A percentile compares a stretch with the other conserved stretches of the same genome.
phyloP scores from a whole-genome alignment of 768 basidiomycete genomes.

The Nevesoporus exiguus region DNA sequence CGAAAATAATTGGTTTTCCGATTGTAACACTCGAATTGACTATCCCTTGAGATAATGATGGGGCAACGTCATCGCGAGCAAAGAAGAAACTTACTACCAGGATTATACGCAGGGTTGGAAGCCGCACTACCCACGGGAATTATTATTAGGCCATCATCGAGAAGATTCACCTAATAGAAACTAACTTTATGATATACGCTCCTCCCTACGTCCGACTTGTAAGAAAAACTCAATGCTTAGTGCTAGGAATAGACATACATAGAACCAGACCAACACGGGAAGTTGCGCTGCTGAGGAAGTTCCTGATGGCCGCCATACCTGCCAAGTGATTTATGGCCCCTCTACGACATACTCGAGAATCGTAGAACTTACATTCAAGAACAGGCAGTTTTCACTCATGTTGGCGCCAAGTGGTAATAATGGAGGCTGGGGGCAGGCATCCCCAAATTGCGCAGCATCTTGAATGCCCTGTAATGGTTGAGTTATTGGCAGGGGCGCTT shows the following conservation, averaged over 20 bases:
- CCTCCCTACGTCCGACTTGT: slow-evolving; percentile 6
- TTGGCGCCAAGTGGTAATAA: slow-evolving; percentile 38
- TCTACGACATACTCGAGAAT: background rate
- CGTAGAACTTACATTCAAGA: slow-evolving; percentile 40
- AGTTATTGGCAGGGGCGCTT: slow-evolving; percentile 45
- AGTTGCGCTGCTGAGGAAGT: slow-evolving; percentile 1
- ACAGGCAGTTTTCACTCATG: slow-evolving; percentile 52
- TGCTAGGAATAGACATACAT: slow-evolving; percentile 2
- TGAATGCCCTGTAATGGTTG: slow-evolving; percentile 29
- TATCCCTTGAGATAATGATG: slow-evolving; percentile 4
- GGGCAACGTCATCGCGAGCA: background rate
- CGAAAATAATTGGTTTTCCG: slow-evolving; percentile 17
- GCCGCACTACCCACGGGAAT: slow-evolving; percentile 8
- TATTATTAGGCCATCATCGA: background rate
- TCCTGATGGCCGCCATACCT: slow-evolving; percentile 21
- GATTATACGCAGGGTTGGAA: slow-evolving; percentile 16
- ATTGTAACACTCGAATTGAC: slow-evolving; percentile 5
- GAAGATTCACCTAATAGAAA: background rate
- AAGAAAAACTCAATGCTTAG: background rate
- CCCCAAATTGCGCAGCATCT: slow-evolving; percentile 48
- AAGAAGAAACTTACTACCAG: slow-evolving; percentile 8
- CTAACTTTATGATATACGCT: slow-evolving; percentile 11
- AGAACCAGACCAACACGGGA: slow-evolving; percentile 23
- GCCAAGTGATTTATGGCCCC: background rate
- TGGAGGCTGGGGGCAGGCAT: slow-evolving; percentile 53